Evolutionary conservation across 148 eudicot species (phyloP).

Genomic region (Fagopyrum homotropicum): DNA sequence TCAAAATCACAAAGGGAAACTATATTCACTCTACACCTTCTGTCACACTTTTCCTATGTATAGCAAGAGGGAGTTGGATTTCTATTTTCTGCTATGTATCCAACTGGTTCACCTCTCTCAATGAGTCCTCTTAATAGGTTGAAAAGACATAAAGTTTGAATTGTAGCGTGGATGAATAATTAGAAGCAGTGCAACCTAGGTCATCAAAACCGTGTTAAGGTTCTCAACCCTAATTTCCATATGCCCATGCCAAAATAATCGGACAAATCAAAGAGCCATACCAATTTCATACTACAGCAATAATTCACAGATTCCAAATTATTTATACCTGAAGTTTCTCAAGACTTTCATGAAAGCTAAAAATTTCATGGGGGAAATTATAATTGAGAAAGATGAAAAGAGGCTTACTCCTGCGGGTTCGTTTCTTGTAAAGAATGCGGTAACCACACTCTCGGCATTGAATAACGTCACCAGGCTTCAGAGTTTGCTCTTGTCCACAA

Average conservation of each 20-base stretch:
- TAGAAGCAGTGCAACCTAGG: too few relatives aligned
- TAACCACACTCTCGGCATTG: conserved; percentile 90
- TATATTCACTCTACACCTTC: too few relatives aligned
- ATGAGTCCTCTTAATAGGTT: background rate
- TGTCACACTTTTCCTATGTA: too few relatives aligned
- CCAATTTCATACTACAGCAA: background rate
- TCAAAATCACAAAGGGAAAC: too few relatives aligned
- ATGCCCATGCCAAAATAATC: too few relatives aligned
- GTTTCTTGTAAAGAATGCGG: conserved; percentile 81
- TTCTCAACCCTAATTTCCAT: background rate
- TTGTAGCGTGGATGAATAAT: background rate
- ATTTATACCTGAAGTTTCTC: background rate
- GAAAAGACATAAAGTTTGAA: background rate
- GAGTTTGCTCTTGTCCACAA: conserved; percentile 81
- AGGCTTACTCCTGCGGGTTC: conserved; percentile 69
- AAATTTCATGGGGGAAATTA: too few relatives aligned
- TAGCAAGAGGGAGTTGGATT: too few relatives aligned
- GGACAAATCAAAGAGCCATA: background rate
- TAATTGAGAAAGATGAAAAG: background rate
- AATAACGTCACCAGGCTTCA: conserved; percentile 78
- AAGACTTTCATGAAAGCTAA: background rate
- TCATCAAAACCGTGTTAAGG: background rate
- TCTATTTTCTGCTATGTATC: background rate
- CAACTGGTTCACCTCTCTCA: background rate
- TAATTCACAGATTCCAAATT: too few relatives aligned